These are phyloP conservation scores for Fulvia fulva DNA, from an alignment of 2,329 filamentous ascomycete species.

Conservation along the genomic window DNA sequence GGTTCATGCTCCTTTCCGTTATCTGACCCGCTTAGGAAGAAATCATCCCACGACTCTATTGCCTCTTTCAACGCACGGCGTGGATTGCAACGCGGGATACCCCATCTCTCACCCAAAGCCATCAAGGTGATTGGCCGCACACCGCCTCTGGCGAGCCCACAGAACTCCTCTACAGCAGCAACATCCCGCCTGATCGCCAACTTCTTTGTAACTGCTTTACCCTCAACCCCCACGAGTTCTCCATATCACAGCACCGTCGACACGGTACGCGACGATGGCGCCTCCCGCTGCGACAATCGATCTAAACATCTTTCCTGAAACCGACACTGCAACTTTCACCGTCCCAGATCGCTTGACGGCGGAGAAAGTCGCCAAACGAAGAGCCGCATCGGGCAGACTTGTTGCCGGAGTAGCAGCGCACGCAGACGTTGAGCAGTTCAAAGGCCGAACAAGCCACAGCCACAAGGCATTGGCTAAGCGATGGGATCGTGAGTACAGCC, in stretches of 20 bases:
- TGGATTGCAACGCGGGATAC: background rate
- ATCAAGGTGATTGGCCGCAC: slow-evolving; percentile 19
- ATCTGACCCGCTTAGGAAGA: background rate
- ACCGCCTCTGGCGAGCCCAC: slow-evolving; percentile 5
- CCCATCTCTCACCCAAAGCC: background rate
- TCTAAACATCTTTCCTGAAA: slow-evolving; percentile 42
- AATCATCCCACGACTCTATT: slow-evolving; percentile 12
- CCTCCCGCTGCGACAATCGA: slow-evolving; percentile 30
- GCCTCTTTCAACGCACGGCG: slow-evolving; percentile 4
- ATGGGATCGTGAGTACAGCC: slow-evolving; percentile 70
- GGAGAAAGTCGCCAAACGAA: slow-evolving; percentile 62
- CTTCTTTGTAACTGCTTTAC: background rate
- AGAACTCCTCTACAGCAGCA: slow-evolving; percentile 1
- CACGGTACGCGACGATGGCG: slow-evolving; percentile 28
- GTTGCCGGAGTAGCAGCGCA: slow-evolving; percentile 72
- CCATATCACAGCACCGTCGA: background rate
- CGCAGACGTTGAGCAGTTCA: slow-evolving; percentile 79
- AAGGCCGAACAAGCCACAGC: slow-evolving; percentile 56
- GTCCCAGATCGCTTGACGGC: slow-evolving; percentile 56
- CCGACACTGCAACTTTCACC: slow-evolving; percentile 46
- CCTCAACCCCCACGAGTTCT: slow-evolving; percentile 1
- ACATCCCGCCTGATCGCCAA: background rate
- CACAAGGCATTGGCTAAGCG: slow-evolving; percentile 72
- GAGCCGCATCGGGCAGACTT: slow-evolving; percentile 68
- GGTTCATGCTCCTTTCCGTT: slow-evolving; percentile 5